These are phyloP conservation scores for Rhizopogon salebrosus DNA, from an alignment of 768 basidiomycete genomes.

Conservation along the genomic window DNA sequence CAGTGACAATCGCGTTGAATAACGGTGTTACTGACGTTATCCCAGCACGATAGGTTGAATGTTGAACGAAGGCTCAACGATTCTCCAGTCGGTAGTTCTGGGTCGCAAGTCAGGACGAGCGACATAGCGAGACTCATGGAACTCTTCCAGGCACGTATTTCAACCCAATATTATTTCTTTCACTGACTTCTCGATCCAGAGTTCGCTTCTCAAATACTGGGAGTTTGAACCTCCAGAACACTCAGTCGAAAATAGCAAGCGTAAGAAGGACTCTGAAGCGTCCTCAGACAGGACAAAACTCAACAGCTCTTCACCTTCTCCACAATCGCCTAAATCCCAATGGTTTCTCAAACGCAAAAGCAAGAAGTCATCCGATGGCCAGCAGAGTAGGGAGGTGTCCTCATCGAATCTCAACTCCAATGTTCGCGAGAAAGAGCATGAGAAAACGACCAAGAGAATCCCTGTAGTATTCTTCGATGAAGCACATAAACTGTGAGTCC, in stretches of 20 bases:
- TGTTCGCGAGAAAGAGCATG: constrained; percentile 22
- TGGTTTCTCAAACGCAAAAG: constrained; percentile 24
- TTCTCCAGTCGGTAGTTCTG: constrained; percentile 33
- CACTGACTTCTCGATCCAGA: constrained; percentile 31
- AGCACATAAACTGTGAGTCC: constrained; percentile 70
- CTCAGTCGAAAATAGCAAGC: neutral
- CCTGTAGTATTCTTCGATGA: constrained; percentile 84
- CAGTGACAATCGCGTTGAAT: neutral
- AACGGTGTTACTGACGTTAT: constrained; percentile 3
- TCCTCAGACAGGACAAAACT: constrained; percentile 42
- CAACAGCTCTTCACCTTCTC: constrained; percentile 22
- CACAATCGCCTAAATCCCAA: constrained; percentile 21
- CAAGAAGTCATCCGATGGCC: constrained; percentile 22
- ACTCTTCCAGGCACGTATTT: constrained; percentile 56
- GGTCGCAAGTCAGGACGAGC: constrained; percentile 60
- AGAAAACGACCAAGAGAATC: constrained; percentile 54
- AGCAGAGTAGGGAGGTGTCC: constrained; percentile 25
- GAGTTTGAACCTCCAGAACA: constrained; percentile 49
- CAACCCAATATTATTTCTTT: neutral
- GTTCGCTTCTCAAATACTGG: constrained; percentile 67
- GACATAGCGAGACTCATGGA: constrained; percentile 84
- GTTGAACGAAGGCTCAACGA: constrained; percentile 61
- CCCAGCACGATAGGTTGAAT: constrained; percentile 69
- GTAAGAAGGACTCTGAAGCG: constrained; percentile 24
- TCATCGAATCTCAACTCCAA: constrained; percentile 19